phyloP scores from a whole-genome alignment of 495 filamentous ascomycete genomes.

The Penicillium tannophilum region DNA sequence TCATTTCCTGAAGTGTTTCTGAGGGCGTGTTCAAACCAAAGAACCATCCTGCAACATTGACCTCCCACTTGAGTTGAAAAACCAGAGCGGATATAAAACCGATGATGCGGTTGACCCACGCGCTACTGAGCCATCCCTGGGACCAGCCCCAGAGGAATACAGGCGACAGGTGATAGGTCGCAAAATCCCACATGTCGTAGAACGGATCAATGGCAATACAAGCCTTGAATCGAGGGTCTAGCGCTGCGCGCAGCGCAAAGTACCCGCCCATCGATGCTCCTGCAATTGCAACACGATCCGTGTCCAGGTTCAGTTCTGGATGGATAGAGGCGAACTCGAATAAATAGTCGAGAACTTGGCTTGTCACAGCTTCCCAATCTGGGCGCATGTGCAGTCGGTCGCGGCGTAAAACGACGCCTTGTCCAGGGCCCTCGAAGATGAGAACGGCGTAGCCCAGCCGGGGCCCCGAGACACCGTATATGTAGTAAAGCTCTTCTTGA shows the following conservation, averaged over 20 bases:
- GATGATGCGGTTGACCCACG: conserved; percentile 25
- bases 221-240: conserved; percentile 46
- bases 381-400: conserved; percentile 42
- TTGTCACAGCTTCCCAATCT: conserved; percentile 34
- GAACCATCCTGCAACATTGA: conserved; percentile 21
- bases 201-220: conserved; percentile 46
- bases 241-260: conserved; percentile 38
- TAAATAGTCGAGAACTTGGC: conserved; percentile 37
- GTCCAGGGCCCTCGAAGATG: conserved; percentile 53
- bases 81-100: conserved; percentile 5
- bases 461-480: conserved; percentile 20
- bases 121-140: conserved; percentile 34
- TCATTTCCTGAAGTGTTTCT: conserved; percentile 10
- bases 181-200: conserved; percentile 41
- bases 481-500: conserved; percentile 51
- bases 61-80: conserved; percentile 42
- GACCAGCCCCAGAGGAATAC: conserved; percentile 19
- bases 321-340: conserved; percentile 2
- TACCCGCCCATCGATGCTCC: conserved; percentile 52
- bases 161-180: conserved; percentile 28
- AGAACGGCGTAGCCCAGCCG: conserved; percentile 50
- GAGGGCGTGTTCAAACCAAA: not conserved
- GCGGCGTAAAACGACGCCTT: no score
- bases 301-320: conserved; percentile 43
- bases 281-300: conserved; percentile 37